A percentile compares a stretch with the other conserved stretches of the same genome.
These are phyloP conservation scores for Anthostomella pinea DNA, from an alignment of 2,329 filamentous ascomycete genomes.

Conservation along the genomic window DNA sequence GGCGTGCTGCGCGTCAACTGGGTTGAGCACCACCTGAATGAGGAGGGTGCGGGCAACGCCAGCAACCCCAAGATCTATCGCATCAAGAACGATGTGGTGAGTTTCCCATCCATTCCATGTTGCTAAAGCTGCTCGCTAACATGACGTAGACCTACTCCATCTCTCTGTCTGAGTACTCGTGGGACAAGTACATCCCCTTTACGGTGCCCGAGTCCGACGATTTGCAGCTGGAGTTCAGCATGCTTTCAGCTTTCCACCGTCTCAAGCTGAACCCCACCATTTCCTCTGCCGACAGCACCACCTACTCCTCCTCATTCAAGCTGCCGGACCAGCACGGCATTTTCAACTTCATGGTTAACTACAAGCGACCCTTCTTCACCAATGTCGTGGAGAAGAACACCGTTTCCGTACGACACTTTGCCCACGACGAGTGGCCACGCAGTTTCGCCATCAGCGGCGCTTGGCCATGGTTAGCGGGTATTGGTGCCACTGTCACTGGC, in stretches of 20 bases:
- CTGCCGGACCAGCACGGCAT: constrained; percentile 97
- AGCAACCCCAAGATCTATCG: constrained; percentile 88
- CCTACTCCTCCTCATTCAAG: constrained; percentile 73
- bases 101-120: constrained; percentile 39
- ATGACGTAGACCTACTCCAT: constrained; percentile 72
- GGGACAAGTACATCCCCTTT: constrained; percentile 74
- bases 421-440: constrained; percentile 93
- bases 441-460: constrained; percentile 87
- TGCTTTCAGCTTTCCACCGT: constrained; percentile 97
- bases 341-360: constrained; percentile 97
- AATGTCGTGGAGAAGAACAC: constrained; percentile 91
- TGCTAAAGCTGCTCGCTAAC: constrained; percentile 8
- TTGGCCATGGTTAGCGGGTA: constrained; percentile 91
- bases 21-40: constrained; percentile 72
- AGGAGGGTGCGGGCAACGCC: constrained; percentile 50
- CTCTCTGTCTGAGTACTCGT: constrained; percentile 80
- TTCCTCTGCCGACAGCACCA: constrained; percentile 63
- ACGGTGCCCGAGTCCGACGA: constrained; percentile 65
- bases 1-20: constrained; percentile 83
- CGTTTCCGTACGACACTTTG: constrained; percentile 92
- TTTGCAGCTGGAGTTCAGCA: constrained; percentile 94
- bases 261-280: constrained; percentile 62
- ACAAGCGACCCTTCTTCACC: constrained; percentile 90
- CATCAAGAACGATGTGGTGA: constrained; percentile 93
- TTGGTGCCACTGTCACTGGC: constrained; percentile 77